Percentiles rank a stretch among this genome's conserved stretches.
phyloP scores from a whole-genome alignment of 345 rosid species.

The Acer campestre region DNA sequence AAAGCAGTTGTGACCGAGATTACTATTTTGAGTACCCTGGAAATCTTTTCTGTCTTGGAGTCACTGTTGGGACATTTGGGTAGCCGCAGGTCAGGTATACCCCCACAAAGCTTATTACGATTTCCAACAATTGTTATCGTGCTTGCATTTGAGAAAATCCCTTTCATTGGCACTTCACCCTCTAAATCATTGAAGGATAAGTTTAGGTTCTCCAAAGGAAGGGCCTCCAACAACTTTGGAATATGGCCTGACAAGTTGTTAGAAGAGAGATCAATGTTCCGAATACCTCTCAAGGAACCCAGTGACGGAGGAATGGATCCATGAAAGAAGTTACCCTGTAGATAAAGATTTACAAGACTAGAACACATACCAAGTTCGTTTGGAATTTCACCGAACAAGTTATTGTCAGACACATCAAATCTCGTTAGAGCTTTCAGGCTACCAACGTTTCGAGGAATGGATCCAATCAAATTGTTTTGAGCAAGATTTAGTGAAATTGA shows the following conservation, averaged over 20 bases:
- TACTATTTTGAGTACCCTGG: conserved; percentile 7
- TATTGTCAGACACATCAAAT: conserved; percentile 16
- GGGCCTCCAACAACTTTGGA: conserved; percentile 15
- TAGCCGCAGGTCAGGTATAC: background rate
- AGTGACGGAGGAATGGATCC: conserved; percentile 16
- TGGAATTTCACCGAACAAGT: conserved; percentile 6
- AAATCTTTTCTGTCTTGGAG: background rate
- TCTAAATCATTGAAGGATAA: conserved; percentile 28
- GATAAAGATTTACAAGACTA: background rate
- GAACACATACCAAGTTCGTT: conserved; percentile 14
- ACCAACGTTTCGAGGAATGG: conserved; percentile 14
- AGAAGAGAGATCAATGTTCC: background rate
- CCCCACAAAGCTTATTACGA: conserved; percentile 23
- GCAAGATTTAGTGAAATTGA: conserved; percentile 25
- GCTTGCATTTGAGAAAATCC: conserved; percentile 26
- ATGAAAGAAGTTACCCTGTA: conserved; percentile 10
- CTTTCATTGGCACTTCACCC: conserved; percentile 28
- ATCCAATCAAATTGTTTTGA: conserved; percentile 21
- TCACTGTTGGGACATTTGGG: conserved; percentile 7
- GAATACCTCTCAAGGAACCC: background rate
- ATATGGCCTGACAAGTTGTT: conserved; percentile 24
- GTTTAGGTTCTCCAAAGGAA: conserved; percentile 19
- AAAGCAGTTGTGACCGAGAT: background rate
- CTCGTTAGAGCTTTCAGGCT: conserved; percentile 7
- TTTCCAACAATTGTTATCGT: conserved; percentile 22